Base-by-base conservation (phyloP, 1,284 basidiomycete species). In the Puccinia hordei region DNA sequence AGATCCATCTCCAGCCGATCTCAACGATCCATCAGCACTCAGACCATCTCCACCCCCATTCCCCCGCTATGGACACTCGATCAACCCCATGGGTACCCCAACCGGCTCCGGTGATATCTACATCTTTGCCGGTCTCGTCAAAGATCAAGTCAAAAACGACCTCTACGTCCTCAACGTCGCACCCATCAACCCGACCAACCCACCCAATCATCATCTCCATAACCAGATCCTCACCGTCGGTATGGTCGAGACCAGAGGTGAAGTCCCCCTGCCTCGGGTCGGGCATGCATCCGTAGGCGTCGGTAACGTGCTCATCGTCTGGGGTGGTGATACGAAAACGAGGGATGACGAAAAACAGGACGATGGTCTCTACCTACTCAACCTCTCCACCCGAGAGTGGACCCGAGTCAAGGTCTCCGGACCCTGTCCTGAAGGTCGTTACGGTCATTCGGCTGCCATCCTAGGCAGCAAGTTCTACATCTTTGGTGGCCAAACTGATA, bases 401-500 rank as follows among this genome's bases (percentile, higher is more conserved):
- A 97, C 94, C 33, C 90, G 91, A 51, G 92, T 97, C 51, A 88
- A 90, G 9, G 91, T 93, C 17, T 88, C 90, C 49, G 92, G 93
- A 0, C 88, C 91, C 15, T 88, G 90, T 1, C 95, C 95, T 0
- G 89, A 90, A 19, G 97, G 97, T 12, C 89, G 97, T 73, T 98
- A 99, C 85, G 97, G 97, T 0, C 97, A 99, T 87, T 92, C 95
- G 8, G 94, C 95, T 27, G 91, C 93, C 38, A 95, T 99, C 91
- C 89, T 92, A 81, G 94, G 92, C 71, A 93, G 92, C 82, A 92
- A 90, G 85, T 97, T 99, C 87, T 93, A 93, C 85, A 90, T 99
- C 57, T 98, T 98, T 85, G 97, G 97, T 82, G 97, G 97, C 46
- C 96, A 99, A 86, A 94, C 95, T n/a, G 93, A 95, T 82, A 93